Evolutionary conservation across 2,329 filamentous ascomycete genomes (phyloP), one percentile per base, ranked within the genome.

Genomic region (Camillea tinctor): DNA sequence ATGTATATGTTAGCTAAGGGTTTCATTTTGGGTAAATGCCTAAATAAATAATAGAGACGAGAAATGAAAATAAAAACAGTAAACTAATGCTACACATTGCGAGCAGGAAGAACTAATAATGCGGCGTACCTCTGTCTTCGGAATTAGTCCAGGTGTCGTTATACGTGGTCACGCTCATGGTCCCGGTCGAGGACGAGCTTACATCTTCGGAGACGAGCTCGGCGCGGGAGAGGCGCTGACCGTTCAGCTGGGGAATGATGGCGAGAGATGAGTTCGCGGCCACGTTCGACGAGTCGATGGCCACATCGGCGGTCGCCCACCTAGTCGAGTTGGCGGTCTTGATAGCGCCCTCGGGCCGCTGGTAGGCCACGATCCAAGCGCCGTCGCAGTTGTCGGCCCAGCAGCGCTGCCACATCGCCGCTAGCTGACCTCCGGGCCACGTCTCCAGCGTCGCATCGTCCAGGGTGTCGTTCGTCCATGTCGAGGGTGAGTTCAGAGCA

Each of bases 251-350:
- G 2, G 69, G 66, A 30, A 67, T 57, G 21, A 71, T 40, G n/a
- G 67, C 68, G 9, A 71, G 55, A 30, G 65, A 69, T 1, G 67
- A 66, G 24, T 67, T 66, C 49, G 61, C 56, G 6, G 62, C 64
- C 21, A 69, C 65, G 19, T 64, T 50, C 2, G 50, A 48, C 13
- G 60, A 58, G 1, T 66, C 55, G 26, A 70, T 54, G 4, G 65
- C 67, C 15, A 66, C 59, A 7, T 61, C 63, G 9, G 67, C 62
- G 22, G 52, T 51, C 4, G 30, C 60, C 61, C 62, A 68, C 15
- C 59, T 64, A 49, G 63, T 69, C 9, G 59, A 61, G 50, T 71
- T 71, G 1, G 68, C 67, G 15, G 65, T 64, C 30, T 69, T 66
- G 24, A 71, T 64, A 30, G 61, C 63, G 5, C 63, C 66, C 48